Evolutionary conservation across 2,329 filamentous ascomycete species (phyloP).

Genomic region (Ophiocordyceps camponoti-leonardi): DNA sequence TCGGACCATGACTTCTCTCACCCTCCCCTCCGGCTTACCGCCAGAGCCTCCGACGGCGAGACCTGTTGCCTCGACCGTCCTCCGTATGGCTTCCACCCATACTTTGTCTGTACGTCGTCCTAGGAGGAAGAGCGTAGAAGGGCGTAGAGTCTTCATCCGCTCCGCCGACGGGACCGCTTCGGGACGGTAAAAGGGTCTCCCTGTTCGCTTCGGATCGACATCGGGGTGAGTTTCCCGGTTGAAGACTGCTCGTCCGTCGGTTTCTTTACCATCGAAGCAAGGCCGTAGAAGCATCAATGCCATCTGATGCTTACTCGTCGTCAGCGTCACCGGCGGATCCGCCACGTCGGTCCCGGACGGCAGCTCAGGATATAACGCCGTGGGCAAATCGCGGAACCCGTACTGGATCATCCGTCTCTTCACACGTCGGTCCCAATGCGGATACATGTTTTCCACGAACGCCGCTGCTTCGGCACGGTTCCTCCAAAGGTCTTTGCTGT

Average conservation of each 20-base stretch:
- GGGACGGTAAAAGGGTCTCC: not conserved
- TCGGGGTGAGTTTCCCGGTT: not conserved
- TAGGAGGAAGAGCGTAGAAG: not conserved
- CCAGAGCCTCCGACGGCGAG: not conserved
- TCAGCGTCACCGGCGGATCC: slow-evolving; percentile 41
- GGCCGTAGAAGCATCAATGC: not conserved
- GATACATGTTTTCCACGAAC: slow-evolving; percentile 53
- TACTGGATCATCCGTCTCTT: slow-evolving; percentile 39
- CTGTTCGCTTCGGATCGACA: not conserved
- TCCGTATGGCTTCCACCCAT: not conserved
- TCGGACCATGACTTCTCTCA: not conserved
- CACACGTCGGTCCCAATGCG: slow-evolving; percentile 55
- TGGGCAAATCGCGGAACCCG: slow-evolving; percentile 46
- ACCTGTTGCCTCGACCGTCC: not conserved
- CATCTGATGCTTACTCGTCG: slow-evolving; percentile 51
- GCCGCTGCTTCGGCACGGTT: slow-evolving; percentile 47
- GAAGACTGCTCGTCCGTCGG: not conserved
- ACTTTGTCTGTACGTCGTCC: not conserved
- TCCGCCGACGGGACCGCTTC: not conserved
- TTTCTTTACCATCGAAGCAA: not conserved
- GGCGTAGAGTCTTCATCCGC: not conserved
- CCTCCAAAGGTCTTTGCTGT: slow-evolving; percentile 63
- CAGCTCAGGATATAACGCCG: slow-evolving; percentile 9
- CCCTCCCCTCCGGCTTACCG: not conserved
- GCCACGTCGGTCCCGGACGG: not conserved